Conservation (phyloP, 2,329 filamentous ascomycete species). For the Fusarium subglutinans region DNA sequence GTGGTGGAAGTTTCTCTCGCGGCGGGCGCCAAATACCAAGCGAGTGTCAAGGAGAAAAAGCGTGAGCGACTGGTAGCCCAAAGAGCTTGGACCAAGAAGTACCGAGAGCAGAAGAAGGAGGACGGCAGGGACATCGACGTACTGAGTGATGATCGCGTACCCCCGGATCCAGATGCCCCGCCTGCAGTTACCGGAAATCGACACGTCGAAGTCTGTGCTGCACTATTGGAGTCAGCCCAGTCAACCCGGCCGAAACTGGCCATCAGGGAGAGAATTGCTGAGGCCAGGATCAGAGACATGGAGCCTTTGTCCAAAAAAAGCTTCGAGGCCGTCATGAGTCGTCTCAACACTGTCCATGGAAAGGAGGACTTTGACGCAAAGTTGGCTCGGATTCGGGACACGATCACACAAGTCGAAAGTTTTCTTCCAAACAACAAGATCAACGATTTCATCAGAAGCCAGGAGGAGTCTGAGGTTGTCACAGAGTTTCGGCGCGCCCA, state of each 20-base stretch:
- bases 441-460: neutral
- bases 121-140: fast-evolving
- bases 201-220: neutral
- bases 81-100: neutral
- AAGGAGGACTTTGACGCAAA: no score
- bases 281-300: neutral
- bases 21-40: neutral
- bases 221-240: fast-evolving
- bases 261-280: neutral
- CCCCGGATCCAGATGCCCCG: fast-evolving
- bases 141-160: fast-evolving
- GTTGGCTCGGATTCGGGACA: fast-evolving
- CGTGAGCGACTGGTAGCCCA: neutral
- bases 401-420: fast-evolving
- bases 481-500: neutral
- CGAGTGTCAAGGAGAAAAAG: fast-evolving
- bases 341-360: fast-evolving
- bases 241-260: fast-evolving
- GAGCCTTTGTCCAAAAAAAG: neutral
- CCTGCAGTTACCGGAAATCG: neutral
- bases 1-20: fast-evolving
- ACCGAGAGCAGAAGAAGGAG: neutral
- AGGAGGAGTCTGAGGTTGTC: neutral
- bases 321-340: neutral
- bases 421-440: neutral